Evolutionary conservation across 371 early-diverging fungal genomes (phyloP).

Genomic region (Amoeboaphelidium occidentale): DNA sequence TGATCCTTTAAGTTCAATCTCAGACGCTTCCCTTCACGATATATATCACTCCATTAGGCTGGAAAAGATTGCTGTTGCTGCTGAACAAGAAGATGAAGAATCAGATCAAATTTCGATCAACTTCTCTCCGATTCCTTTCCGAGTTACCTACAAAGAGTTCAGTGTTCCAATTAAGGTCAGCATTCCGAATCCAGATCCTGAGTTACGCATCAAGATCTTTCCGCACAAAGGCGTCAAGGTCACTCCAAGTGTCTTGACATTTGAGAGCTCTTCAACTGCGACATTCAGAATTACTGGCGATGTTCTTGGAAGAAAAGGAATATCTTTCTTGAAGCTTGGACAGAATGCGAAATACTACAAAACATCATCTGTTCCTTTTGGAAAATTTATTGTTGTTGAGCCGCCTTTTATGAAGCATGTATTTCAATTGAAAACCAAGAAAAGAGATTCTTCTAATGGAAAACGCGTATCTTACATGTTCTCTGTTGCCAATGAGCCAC

Average conservation of each 20-base stretch:
- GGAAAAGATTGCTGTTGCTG: conserved; percentile 28
- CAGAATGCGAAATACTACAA: conserved; percentile 24
- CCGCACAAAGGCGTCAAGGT: conserved; percentile 30
- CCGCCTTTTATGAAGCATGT: conserved; percentile 38
- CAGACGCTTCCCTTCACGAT: conserved; percentile 20
- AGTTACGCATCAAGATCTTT: conserved; percentile 29
- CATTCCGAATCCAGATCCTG: conserved; percentile 28
- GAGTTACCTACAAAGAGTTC: conserved; percentile 26
- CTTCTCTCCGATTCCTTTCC: conserved; percentile 23
- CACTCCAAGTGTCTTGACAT: conserved; percentile 29
- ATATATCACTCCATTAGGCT: conserved; percentile 21
- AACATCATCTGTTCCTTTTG: conserved; percentile 25
- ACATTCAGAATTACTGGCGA: conserved; percentile 30
- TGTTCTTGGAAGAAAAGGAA: conserved; percentile 32
- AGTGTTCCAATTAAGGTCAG: conserved; percentile 30
- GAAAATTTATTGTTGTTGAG: conserved; percentile 33
- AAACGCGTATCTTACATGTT: too few species aligned
- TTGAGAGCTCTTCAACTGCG: conserved; percentile 23
- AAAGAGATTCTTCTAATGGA: too few species aligned
- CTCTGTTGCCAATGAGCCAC: too few species aligned
- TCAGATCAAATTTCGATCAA: conserved; percentile 16
- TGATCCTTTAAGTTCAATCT: too few species aligned
- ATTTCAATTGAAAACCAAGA: conserved; percentile 35
- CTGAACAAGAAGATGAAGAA: conserved; percentile 15
- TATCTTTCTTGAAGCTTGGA: conserved; percentile 30